Evolutionary conservation across 2,329 filamentous ascomycete genomes (phyloP), one percentile per base, ranked within the genome.

Genomic region (Fusarium dlaminii): DNA sequence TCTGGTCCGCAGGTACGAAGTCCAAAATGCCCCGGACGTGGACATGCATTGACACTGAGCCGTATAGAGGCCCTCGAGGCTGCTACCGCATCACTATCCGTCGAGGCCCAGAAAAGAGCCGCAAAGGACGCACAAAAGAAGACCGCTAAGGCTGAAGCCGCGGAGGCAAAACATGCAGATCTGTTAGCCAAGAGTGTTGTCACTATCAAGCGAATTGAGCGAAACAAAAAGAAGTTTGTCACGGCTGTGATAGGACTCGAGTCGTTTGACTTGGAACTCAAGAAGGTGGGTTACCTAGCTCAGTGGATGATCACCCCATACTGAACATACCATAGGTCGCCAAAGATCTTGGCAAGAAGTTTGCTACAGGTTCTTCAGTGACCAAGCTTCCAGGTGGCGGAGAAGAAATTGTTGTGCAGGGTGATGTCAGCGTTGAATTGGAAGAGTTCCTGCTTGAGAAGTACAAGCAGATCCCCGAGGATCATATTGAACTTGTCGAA

Each of bases 311-410:
- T 40, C n/a, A 37, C 22, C 29, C 34, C 55, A 56, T 73, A 49
- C 74, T 78, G 18, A 79, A 46, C 27, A 54, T 5, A 51, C 30
- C 27, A 32, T 45, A 86, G 84, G 88, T 97, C 13, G 92, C 95
- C 66, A 98, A 98, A 87, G 96, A 98, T 80, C 92, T 98, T 77
- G 96, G 96, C 72, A 99, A 98, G 90, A 98, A 98, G 85, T 98
- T 99, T 81, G 96, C 96, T 36, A 98, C 96, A 15, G 96, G 96
- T 2, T 93, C 92, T 22, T 95, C 92, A 49, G 96, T 99, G 49
- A 98, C 96, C 14, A 98, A 98, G 85, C 90, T 93, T 4, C 89
- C 94, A 1, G 91, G 91, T 63, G 94, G 94, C 29, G 93, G 93
- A 24, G 96, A 99, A 84, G 96, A 98, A 85, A 98, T 99, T 81